These are phyloP conservation scores for Fremontodendron californicum DNA, from an alignment of 345 rosid species.

Conservation along the genomic window DNA sequence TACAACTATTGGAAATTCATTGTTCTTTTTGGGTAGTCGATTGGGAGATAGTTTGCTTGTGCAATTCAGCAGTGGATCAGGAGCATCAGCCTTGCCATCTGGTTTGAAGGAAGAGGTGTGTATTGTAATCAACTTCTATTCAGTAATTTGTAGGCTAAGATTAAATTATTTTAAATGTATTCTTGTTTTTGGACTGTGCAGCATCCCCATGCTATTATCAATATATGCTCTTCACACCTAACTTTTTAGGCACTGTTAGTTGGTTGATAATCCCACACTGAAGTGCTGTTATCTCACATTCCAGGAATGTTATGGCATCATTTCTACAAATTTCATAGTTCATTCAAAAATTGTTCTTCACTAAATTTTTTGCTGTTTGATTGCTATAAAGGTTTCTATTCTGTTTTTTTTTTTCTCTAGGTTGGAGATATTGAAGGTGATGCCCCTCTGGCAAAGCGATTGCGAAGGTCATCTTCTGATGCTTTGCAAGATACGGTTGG, in stretches of 20 bases:
- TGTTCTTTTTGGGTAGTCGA: constrained; percentile 90
- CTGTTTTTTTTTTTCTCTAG: constrained; percentile 34
- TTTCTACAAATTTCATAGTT: constrained; percentile 5
- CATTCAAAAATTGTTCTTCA: not conserved
- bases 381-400: not conserved
- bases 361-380: not conserved
- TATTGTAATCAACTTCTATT: constrained; percentile 4
- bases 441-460: constrained; percentile 64
- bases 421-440: constrained; percentile 93
- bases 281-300: not conserved
- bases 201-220: not conserved
- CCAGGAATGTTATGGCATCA: not conserved
- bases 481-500: constrained; percentile 81
- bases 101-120: constrained; percentile 85
- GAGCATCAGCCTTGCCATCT: constrained; percentile 52
- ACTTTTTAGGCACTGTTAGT: constrained; percentile 5
- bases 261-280: not conserved
- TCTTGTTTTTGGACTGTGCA: not conserved
- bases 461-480: constrained; percentile 75
- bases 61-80: constrained; percentile 68
- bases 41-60: constrained; percentile 97
- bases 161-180: not conserved
- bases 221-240: not conserved
- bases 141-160: not conserved
- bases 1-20: constrained; percentile 69